These are phyloP conservation scores for Euphorbia schlechtendalii DNA, from an alignment of 441 rosid species.

Conservation along the genomic window DNA sequence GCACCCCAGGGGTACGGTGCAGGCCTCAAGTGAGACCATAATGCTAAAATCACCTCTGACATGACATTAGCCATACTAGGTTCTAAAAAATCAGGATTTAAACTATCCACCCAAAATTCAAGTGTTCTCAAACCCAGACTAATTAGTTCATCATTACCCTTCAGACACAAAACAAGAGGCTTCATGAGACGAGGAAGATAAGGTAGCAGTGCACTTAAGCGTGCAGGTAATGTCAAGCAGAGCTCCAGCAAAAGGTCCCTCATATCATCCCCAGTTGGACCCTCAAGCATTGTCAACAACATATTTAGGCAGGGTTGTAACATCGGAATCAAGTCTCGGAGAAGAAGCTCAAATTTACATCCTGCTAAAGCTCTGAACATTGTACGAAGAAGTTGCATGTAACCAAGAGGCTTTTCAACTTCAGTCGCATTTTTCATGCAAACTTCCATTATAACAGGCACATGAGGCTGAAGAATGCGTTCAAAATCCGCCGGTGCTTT, in stretches of 20 bases:
- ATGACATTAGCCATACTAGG: constrained; percentile 97
- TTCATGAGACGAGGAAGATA: constrained; percentile 88
- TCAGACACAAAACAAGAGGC: constrained; percentile 90
- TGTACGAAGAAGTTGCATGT: constrained; percentile 86
- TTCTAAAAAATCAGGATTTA: constrained; percentile 97
- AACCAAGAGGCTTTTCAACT: constrained; percentile 90
- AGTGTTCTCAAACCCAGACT: constrained; percentile 88
- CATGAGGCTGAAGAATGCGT: constrained; percentile 89
- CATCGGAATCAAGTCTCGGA: constrained; percentile 81
- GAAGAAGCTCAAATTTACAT: constrained; percentile 86
- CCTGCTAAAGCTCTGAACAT: constrained; percentile 91
- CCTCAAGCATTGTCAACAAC: constrained; percentile 92
- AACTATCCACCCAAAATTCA: constrained; percentile 99
- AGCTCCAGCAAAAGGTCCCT: constrained; percentile 87
- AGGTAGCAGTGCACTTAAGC: constrained; percentile 93
- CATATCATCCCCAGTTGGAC: constrained; percentile 93
- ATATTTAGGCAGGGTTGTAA: constrained; percentile 90
- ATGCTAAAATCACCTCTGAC: constrained; percentile 93
- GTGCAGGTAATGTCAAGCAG: constrained; percentile 92
- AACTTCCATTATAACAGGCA: constrained; percentile 86
- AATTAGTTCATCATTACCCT: constrained; percentile 88
- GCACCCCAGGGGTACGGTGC: constrained; percentile 94
- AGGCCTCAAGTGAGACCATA: constrained; percentile 96
- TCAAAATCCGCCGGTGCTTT: constrained; percentile 94
- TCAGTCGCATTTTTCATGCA: constrained; percentile 94